These are phyloP conservation scores for Termitomyces sp. DNA, from an alignment of 768 basidiomycete genomes.

Conservation along the genomic window DNA sequence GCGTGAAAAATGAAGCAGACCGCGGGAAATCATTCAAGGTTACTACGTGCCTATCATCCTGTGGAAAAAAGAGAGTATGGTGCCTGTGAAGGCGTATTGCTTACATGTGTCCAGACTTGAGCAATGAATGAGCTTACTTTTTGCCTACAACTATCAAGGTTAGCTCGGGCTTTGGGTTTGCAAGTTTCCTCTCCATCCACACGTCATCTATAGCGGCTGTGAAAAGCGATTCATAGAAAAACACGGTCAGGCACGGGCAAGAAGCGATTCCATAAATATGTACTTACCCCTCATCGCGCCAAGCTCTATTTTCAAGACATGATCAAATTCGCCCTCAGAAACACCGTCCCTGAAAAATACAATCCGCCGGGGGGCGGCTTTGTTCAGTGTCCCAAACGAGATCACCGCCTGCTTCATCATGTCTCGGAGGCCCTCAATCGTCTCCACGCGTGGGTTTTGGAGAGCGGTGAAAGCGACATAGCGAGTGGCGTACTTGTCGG, in stretches of 20 bases:
- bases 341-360: constrained; percentile 24
- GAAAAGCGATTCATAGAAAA: background rate
- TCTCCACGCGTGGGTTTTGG: constrained; percentile 43
- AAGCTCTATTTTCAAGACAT: constrained; percentile 15
- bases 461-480: constrained; percentile 40
- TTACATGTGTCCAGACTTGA: background rate
- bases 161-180: constrained; percentile 29
- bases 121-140: constrained; percentile 13
- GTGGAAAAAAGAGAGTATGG: constrained; percentile 50
- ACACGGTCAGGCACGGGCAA: background rate
- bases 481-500: constrained; percentile 36
- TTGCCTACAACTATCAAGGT: constrained; percentile 64
- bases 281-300: constrained; percentile 10
- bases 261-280: background rate
- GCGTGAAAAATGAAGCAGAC: constrained; percentile 3
- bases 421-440: constrained; percentile 34
- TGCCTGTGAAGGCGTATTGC: constrained; percentile 16
- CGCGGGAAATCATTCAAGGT: background rate
- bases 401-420: constrained; percentile 27
- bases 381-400: constrained; percentile 9
- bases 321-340: constrained; percentile 24
- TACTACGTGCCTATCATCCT: constrained; percentile 18
- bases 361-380: constrained; percentile 5
- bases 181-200: constrained; percentile 23
- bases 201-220: constrained; percentile 32